A percentile compares a stretch with the other conserved stretches of the same genome.
These are phyloP conservation scores for Acmispon strigosus DNA, from an alignment of 306 rosid species.

Conservation along the genomic window DNA sequence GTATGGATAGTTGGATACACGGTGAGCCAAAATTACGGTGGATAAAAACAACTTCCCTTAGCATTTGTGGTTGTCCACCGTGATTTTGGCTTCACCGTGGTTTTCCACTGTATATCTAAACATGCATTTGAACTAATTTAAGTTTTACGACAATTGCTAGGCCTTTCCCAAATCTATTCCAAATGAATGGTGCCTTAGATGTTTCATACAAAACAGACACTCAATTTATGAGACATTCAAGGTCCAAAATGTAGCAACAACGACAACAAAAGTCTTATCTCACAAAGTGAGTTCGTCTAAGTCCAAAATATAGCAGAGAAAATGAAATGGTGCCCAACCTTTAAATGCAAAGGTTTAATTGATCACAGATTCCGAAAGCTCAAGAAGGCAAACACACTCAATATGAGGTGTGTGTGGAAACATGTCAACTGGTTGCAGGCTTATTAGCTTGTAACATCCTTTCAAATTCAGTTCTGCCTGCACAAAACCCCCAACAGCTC, in stretches of 20 bases:
- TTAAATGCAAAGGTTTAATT: constrained; percentile 1
- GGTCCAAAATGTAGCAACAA: not conserved
- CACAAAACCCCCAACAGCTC: constrained; percentile 29
- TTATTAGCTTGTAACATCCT: constrained; percentile 76
- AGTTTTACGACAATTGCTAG: not conserved
- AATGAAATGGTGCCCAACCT: constrained; percentile 22
- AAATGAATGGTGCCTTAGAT: constrained; percentile 5
- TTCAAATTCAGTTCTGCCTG: constrained; percentile 64
- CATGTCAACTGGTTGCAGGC: constrained; percentile 95
- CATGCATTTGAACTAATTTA: not conserved
- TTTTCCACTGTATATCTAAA: too few relatives aligned
- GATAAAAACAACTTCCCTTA: too few relatives aligned
- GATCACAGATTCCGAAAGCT: constrained; percentile 45
- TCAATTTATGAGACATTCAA: constrained; percentile 4
- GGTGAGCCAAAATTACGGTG: too few relatives aligned
- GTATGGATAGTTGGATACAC: too few relatives aligned
- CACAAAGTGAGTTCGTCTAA: too few relatives aligned
- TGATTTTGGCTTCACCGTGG: too few relatives aligned
- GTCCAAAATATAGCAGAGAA: constrained; percentile 10
- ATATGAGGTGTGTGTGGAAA: constrained; percentile 98
- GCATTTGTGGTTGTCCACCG: too few relatives aligned
- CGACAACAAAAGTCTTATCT: too few relatives aligned
- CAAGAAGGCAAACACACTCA: constrained; percentile 85
- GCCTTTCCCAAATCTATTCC: constrained; percentile 8
- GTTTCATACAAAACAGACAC: constrained; percentile 13